Conservation (phyloP, 2,329 filamentous ascomycete species). For the Aspergillus glaucus region DNA sequence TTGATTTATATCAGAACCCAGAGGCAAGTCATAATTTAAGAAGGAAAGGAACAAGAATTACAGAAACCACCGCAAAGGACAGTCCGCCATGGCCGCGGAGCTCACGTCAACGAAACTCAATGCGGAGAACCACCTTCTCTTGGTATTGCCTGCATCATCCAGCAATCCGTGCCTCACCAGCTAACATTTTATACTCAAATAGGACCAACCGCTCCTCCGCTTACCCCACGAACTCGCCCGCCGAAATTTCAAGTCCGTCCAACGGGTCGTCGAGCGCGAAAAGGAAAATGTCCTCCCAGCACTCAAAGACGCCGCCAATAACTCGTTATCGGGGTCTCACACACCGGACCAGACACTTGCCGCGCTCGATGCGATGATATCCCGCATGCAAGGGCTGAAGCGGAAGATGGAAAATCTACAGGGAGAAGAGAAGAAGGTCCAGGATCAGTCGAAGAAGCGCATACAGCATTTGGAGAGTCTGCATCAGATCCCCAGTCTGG, state of each 20-base stretch:
- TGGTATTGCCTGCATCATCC: constrained; percentile 28
- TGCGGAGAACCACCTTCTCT: constrained; percentile 44
- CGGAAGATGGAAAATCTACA: constrained; percentile 73
- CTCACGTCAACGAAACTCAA: constrained; percentile 44
- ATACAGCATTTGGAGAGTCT: constrained; percentile 76
- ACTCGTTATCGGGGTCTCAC: constrained; percentile 58
- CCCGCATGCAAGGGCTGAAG: constrained; percentile 77
- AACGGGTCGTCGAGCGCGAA: constrained; percentile 43
- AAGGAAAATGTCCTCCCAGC: constrained; percentile 41
- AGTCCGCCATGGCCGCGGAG: constrained; percentile 34
- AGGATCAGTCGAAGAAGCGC: constrained; percentile 68
- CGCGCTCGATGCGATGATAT: constrained; percentile 77
- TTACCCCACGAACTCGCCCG: constrained; percentile 87
- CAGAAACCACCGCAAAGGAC: neutral
- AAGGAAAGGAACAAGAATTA: neutral
- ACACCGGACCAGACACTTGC: constrained; percentile 66
- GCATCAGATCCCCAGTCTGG: constrained; percentile 70
- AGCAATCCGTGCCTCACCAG: constrained; percentile 5
- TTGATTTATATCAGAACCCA: neutral
- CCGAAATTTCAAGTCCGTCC: constrained; percentile 82
- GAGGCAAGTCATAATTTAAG: neutral
- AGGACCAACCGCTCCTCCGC: constrained; percentile 93
- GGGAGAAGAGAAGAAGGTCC: constrained; percentile 71
- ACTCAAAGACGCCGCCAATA: constrained; percentile 51
- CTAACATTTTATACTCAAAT: constrained; percentile 2